Base-by-base conservation (phyloP, 345 rosid species). In the Diplotaxis tenuifolia region DNA sequence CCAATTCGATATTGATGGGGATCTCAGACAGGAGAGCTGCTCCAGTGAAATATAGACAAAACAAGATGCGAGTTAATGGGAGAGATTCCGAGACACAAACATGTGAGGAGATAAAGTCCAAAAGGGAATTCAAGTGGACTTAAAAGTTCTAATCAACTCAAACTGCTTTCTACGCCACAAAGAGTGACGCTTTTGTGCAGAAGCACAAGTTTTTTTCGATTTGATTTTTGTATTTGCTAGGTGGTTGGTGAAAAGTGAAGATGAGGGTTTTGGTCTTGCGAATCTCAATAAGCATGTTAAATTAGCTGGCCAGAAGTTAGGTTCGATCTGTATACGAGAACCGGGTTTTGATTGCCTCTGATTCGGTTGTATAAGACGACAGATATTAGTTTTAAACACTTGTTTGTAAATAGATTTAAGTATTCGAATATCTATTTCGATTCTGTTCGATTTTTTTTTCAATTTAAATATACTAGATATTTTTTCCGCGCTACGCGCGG, bases 111-210 rank as follows among this genome's bases (percentile, higher is more conserved):
- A 76, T 70, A 70, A 45, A 76, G 56, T 29, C 62, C 32, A 52
- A 50, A 75, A 67, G 12, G 68, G 31, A 15, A 6, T 75, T 75
- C 65, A 75, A 75, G 74, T 75, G 79, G 74, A 75, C 74, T 16
- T 40, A 68, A 67, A 75, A 42, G 56, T 75, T 67, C 20, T 38
- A 19, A 32, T 65, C 55, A 42, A 65, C 57, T 55, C 64, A 11
- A 74, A 19, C 47, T 55, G 42, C 42, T 63, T 52, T 72, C 68
- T 62, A 36, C 38, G 55, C 76, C 76, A 72, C 70, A 74, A 66
- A 66, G 52, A 4, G 22, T 74, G 66, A 18, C 18, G 49, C 49
- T 42, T 65, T 71, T 73, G 29, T 45, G 77, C 58, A 31, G 66
- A 56, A 60, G 47, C 34, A 20, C 1, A 62, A 16, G n/a, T 22